A percentile compares a stretch with the other conserved stretches of the same genome.
phyloP scores from a whole-genome alignment of 176 grass and related monocot species.

The Hordeum marinum region DNA sequence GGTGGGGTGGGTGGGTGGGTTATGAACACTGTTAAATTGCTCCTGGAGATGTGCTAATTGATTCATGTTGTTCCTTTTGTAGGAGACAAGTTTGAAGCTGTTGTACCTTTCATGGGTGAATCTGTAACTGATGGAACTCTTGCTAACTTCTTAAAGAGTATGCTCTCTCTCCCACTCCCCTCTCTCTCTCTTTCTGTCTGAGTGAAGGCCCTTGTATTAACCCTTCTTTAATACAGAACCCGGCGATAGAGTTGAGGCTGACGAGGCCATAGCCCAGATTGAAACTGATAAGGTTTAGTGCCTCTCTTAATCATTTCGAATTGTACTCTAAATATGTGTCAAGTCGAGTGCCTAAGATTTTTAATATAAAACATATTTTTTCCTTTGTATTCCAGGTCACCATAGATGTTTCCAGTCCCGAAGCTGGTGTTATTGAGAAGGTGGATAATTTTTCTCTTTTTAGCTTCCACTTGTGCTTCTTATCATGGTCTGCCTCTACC shows the following conservation, averaged over 20 bases:
- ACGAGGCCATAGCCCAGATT: constrained; percentile 96
- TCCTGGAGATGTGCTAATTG: not conserved
- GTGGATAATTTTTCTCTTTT: constrained; percentile 23
- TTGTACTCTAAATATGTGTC: constrained; percentile 4
- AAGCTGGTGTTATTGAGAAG: constrained; percentile 86
- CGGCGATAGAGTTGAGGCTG: constrained; percentile 76
- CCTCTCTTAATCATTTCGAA: not conserved
- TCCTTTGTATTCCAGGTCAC: constrained; percentile 63
- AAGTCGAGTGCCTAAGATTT: not conserved
- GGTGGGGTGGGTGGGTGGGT: too few relatives aligned
- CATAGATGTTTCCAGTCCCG: constrained; percentile 86
- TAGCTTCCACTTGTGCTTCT: constrained; percentile 9
- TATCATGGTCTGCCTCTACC: not conserved
- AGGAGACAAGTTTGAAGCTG: constrained; percentile 80
- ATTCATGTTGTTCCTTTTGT: not conserved
- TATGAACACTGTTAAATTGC: not conserved
- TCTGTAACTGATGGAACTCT: constrained; percentile 99
- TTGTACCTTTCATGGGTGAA: constrained; percentile 99
- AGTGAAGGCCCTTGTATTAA: not conserved
- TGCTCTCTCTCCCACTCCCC: not conserved
- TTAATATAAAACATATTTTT: not conserved
- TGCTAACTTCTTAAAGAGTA: constrained; percentile 92
- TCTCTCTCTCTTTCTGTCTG: not conserved
- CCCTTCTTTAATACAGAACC: constrained; percentile 57
- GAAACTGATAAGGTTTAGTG: constrained; percentile 82